phyloP scores from a whole-genome alignment of 345 rosid species.

The Populus deltoides region DNA sequence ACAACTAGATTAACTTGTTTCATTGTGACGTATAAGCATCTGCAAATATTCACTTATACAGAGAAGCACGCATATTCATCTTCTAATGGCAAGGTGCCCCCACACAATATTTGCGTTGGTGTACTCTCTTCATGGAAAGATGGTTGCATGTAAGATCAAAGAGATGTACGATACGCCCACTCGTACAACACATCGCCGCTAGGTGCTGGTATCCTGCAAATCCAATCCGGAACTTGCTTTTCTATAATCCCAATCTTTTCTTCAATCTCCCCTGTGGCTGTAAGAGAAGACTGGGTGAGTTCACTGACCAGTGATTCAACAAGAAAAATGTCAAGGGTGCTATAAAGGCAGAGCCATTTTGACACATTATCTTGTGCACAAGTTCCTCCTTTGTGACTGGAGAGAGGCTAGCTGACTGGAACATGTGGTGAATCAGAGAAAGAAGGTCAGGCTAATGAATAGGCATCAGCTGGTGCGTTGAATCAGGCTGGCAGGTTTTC shows the following conservation, averaged over 20 bases:
- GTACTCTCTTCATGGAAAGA: neutral
- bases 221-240: slow-evolving; percentile 52
- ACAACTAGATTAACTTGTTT: neutral
- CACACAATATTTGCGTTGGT: neutral
- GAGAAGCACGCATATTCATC: neutral
- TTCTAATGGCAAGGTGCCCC: neutral
- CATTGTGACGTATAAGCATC: neutral
- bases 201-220: slow-evolving; percentile 30
- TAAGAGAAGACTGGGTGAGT: neutral
- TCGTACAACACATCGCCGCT: slow-evolving; percentile 42
- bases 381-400: slow-evolving; percentile 56
- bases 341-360: neutral
- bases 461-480: slow-evolving; percentile 17
- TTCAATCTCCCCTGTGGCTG: slow-evolving; percentile 43
- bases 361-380: slow-evolving; percentile 39
- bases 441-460: slow-evolving; percentile 36
- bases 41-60: neutral
- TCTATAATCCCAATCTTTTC: slow-evolving; percentile 48
- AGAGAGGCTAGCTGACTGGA: slow-evolving; percentile 29
- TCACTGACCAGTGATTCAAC: neutral
- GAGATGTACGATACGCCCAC: slow-evolving; percentile 14
- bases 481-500: neutral
- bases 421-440: slow-evolving; percentile 37
- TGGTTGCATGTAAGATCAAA: neutral
- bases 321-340: neutral